Conservation (phyloP, 768 basidiomycete species). For the Auriscalpium vulgare region DNA sequence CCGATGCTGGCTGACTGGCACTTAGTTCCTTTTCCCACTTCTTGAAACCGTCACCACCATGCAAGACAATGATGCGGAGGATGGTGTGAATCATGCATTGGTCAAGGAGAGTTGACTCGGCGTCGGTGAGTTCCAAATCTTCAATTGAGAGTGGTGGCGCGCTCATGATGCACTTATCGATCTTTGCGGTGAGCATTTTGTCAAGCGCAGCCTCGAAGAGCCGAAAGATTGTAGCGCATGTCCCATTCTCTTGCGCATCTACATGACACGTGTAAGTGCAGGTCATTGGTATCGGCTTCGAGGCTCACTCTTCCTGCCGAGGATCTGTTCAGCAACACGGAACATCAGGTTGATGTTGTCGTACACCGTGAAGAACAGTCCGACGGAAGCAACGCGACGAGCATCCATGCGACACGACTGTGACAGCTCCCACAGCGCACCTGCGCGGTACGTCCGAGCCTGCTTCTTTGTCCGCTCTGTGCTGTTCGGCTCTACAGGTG, state of each 20-base stretch:
- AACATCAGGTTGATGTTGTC: conserved; percentile 32
- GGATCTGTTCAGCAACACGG: conserved; percentile 23
- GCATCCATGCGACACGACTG: no score
- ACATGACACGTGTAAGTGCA: no score
- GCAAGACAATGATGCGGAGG: conserved; percentile 22
- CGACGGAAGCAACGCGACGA: no score
- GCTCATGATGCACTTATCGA: conserved; percentile 13
- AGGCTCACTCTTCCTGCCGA: conserved; percentile 22
- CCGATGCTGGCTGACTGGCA: no score
- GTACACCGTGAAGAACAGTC: conserved; percentile 15
- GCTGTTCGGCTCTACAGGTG: no score
- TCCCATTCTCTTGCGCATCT: conserved; percentile 30
- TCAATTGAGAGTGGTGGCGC: no score
- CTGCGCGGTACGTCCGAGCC: no score
- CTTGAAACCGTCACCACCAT: conserved; percentile 24
- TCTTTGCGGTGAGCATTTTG: conserved; percentile 19
- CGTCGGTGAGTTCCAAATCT: conserved; percentile 16
- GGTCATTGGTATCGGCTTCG: no score
- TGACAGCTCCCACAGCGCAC: no score
- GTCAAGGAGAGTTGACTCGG: neutral
- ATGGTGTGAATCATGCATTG: conserved; percentile 18
- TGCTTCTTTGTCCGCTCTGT: no score
- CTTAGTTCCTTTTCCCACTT: conserved; percentile 17
- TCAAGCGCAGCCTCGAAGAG: conserved; percentile 20
- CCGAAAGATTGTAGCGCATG: conserved; percentile 26